Conservation (phyloP, 352 stramenopile species). For the Pilasporangium apinafurcum region DNA sequence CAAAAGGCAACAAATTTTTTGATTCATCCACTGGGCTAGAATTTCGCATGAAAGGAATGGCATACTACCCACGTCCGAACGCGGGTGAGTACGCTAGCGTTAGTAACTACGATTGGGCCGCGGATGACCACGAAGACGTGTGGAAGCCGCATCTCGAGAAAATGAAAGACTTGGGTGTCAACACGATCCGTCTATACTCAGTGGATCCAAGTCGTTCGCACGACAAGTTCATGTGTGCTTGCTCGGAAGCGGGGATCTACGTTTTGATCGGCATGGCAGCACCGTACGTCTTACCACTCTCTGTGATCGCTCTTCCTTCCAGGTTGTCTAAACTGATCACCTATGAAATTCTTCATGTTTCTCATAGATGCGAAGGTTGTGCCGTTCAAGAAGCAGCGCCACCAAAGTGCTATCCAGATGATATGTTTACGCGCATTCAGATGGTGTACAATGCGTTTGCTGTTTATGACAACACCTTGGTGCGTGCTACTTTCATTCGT, state of each 20-base stretch:
- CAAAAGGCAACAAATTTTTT: constrained; percentile 62
- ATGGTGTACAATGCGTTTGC: constrained; percentile 35
- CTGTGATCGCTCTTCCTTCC: not conserved
- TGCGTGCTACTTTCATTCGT: constrained; percentile 4
- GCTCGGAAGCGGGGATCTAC: constrained; percentile 27
- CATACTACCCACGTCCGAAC: constrained; percentile 28
- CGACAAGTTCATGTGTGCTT: constrained; percentile 35
- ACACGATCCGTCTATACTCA: constrained; percentile 26
- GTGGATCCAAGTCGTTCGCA: constrained; percentile 21
- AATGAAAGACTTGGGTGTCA: constrained; percentile 22
- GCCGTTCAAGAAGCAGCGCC: constrained; percentile 16
- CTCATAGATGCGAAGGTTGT: constrained; percentile 24
- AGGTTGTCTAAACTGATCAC: not conserved
- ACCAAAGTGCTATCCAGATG: constrained; percentile 23
- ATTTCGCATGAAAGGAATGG: constrained; percentile 28
- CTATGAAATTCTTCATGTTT: not conserved
- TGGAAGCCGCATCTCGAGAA: constrained; percentile 19
- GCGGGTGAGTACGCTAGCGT: constrained; percentile 13
- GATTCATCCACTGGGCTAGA: constrained; percentile 34
- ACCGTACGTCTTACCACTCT: constrained; percentile 5
- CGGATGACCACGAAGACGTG: constrained; percentile 22
- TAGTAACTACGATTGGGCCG: constrained; percentile 21
- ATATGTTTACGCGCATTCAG: constrained; percentile 26
- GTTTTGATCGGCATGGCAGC: constrained; percentile 31
- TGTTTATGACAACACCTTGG: constrained; percentile 26